Percentiles rank a stretch among this genome's conserved stretches.
phyloP scores from a whole-genome alignment of 1,284 basidiomycete species.

The Cryptococcus sp. region DNA sequence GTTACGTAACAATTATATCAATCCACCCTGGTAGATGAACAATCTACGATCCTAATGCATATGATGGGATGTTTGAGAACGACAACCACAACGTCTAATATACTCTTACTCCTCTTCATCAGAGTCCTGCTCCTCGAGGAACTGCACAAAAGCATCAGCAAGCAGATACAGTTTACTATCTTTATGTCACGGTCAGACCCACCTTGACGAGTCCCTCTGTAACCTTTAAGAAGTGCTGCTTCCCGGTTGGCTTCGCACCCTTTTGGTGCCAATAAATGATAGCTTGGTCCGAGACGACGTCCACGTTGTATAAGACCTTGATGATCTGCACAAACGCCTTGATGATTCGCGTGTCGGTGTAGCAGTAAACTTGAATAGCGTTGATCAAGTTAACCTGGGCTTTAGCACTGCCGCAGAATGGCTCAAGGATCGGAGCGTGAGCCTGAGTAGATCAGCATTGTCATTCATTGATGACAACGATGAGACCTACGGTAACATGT shows the following conservation, averaged over 20 bases:
- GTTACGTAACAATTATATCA: no score
- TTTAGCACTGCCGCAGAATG: constrained; percentile 82
- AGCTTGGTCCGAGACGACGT: constrained; percentile 90
- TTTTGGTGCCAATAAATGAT: constrained; percentile 98
- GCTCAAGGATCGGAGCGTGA: constrained; percentile 79
- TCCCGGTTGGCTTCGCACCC: constrained; percentile 90
- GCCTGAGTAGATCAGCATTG: constrained; percentile 57
- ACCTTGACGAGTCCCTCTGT: constrained; percentile 88
- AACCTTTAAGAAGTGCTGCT: constrained; percentile 89
- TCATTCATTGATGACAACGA: constrained; percentile 2
- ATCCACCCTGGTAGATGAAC: no score
- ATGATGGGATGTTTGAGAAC: no score
- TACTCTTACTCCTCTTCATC: constrained; percentile 41
- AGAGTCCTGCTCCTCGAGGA: constrained; percentile 50
- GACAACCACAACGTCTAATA: no score
- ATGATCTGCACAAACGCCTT: constrained; percentile 91
- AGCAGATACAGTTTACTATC: neutral
- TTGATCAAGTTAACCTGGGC: constrained; percentile 90
- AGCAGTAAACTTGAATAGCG: constrained; percentile 89
- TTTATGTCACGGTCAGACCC: constrained; percentile 25
- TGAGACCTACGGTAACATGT: constrained; percentile 68
- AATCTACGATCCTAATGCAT: no score
- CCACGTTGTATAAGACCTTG: constrained; percentile 93
- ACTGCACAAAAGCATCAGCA: constrained; percentile 20
- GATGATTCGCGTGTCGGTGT: constrained; percentile 90